Conservation (phyloP, 1,284 basidiomycete species). For the Crepidotus sp. region DNA sequence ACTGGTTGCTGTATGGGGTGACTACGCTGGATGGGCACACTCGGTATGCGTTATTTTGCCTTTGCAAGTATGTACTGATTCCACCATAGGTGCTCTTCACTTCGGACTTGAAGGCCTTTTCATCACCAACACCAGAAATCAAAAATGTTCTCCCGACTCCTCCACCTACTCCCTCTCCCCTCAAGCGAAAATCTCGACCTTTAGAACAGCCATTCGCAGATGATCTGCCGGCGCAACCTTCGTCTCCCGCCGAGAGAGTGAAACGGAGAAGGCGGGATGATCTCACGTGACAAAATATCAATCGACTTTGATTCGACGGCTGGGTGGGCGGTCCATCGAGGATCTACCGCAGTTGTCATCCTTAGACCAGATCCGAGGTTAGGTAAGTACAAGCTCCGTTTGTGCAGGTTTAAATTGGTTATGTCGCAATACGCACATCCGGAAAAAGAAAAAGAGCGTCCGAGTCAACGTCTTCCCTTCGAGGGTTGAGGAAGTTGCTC, state of each 20-base stretch:
- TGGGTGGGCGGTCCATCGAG: too few relatives aligned
- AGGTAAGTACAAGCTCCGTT: background rate
- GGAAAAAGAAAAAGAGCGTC: background rate
- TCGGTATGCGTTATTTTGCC: conserved; percentile 43
- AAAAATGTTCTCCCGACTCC: conserved; percentile 20
- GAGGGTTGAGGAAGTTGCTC: background rate
- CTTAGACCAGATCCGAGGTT: too few relatives aligned
- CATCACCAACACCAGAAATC: conserved; percentile 21
- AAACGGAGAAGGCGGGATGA: conserved; percentile 5
- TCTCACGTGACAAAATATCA: background rate
- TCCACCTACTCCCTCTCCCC: conserved; percentile 24
- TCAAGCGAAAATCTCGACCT: conserved; percentile 20
- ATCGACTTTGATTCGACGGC: too few relatives aligned
- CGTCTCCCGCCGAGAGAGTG: background rate
- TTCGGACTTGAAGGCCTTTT: conserved; percentile 44
- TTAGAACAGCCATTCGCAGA: background rate
- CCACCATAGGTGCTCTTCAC: conserved; percentile 46
- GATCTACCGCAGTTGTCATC: too few relatives aligned
- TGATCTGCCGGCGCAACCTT: background rate
- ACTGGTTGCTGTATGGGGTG: conserved; percentile 66
- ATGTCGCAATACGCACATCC: background rate
- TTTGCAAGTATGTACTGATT: background rate
- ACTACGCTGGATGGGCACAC: conserved; percentile 89
- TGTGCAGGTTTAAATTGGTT: background rate
- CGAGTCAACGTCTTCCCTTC: background rate